A percentile compares a stretch with the other conserved stretches of the same genome.
Conservation (phyloP, 768 basidiomycete species). For the Cyclocybe cylindracea region DNA sequence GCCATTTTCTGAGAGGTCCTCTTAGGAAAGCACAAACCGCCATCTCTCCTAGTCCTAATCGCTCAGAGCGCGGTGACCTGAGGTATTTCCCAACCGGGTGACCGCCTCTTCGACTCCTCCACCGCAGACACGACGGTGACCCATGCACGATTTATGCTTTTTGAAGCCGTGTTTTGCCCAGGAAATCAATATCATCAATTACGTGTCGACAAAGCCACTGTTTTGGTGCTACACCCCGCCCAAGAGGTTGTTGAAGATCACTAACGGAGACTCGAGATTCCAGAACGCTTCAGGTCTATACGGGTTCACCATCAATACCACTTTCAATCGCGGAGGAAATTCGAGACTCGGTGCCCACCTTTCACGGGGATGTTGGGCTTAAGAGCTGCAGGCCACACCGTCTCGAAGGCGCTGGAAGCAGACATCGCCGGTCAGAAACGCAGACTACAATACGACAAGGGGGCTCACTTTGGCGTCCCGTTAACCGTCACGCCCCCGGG, state of each 20-base stretch:
- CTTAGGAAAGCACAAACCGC: too few species aligned
- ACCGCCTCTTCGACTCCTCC: too few species aligned
- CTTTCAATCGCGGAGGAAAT: background rate
- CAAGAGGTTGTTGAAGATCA: background rate
- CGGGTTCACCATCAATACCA: background rate
- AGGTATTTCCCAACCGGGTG: too few species aligned
- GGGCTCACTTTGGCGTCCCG: slow-evolving; percentile 36
- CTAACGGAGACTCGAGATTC: slow-evolving; percentile 15
- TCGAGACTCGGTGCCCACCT: slow-evolving; percentile 2
- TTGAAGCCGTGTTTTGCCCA: too few species aligned
- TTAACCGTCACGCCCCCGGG: slow-evolving; percentile 38
- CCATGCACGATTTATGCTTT: too few species aligned
- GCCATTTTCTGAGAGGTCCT: too few species aligned
- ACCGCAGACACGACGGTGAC: too few species aligned
- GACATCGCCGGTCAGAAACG: background rate
- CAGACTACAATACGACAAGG: background rate
- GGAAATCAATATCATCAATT: too few species aligned
- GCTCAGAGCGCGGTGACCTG: too few species aligned
- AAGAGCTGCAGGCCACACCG: slow-evolving; percentile 36
- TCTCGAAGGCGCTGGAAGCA: slow-evolving; percentile 32
- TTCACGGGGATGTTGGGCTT: slow-evolving; percentile 37
- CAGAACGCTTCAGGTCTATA: slow-evolving; percentile 19
- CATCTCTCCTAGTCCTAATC: too few species aligned
- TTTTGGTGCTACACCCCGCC: too few species aligned
- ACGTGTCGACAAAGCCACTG: too few species aligned